These are phyloP conservation scores for Cyclanthera cordifolia DNA, from an alignment of 306 rosid species.

Conservation along the genomic window DNA sequence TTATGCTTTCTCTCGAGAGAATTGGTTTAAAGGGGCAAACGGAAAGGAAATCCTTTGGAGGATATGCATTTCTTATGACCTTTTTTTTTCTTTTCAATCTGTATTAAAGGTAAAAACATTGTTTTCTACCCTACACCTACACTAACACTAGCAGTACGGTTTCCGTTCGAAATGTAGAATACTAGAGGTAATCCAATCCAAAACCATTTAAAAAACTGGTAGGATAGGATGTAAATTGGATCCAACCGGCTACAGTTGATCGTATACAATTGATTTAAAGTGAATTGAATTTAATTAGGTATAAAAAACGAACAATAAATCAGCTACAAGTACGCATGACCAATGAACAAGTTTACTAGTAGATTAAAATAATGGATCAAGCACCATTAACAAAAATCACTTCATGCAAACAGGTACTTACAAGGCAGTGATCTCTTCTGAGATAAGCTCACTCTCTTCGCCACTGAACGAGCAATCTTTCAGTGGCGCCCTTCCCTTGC, in stretches of 20 bases:
- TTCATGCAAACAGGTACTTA: conserved; percentile 19
- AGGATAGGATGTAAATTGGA: not conserved
- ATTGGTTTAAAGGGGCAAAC: no score
- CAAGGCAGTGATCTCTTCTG: conserved; percentile 90
- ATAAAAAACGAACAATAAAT: not conserved
- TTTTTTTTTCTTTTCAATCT: not conserved
- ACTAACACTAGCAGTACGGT: not conserved
- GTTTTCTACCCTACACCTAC: not conserved
- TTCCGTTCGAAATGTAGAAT: not conserved
- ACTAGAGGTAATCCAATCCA: not conserved
- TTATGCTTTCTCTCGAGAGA: no score
- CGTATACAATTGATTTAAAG: not conserved
- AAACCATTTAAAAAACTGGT: not conserved
- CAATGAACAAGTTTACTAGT: not conserved
- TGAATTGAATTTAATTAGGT: not conserved
- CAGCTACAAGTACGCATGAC: not conserved
- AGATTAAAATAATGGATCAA: not conserved
- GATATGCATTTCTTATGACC: no score
- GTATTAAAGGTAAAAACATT: not conserved
- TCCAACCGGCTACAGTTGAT: not conserved
- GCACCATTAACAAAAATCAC: conserved; percentile 3
- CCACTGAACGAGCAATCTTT: conserved; percentile 43
- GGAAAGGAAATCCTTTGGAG: no score
- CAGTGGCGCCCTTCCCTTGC: conserved; percentile 50
- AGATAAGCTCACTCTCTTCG: conserved; percentile 40